phyloP scores from a whole-genome alignment of 2,329 filamentous ascomycete genomes.

The Pseudocercospora musae region DNA sequence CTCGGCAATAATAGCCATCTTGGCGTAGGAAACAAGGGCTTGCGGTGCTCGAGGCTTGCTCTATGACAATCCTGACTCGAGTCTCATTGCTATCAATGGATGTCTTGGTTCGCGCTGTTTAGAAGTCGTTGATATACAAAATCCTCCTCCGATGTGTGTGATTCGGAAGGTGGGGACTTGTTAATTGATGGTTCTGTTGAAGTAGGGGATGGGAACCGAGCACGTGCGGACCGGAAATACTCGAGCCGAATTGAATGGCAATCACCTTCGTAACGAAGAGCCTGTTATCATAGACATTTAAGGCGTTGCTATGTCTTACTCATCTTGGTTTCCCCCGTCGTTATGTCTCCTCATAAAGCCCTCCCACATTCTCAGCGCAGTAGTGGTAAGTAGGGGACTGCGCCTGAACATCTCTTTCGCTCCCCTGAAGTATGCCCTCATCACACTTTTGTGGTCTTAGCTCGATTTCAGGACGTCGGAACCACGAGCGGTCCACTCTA shows the following conservation, averaged over 20 bases:
- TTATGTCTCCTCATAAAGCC: too few species aligned
- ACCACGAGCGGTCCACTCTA: too few species aligned
- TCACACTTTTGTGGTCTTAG: too few species aligned
- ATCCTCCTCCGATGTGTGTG: background rate
- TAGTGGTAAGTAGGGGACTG: too few species aligned
- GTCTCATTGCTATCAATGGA: background rate
- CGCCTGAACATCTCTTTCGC: too few species aligned
- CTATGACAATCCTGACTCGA: background rate
- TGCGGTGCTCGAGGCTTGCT: background rate
- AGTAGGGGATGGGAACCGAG: background rate
- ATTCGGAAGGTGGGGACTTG: background rate
- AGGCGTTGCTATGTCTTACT: too few species aligned
- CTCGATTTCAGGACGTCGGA: too few species aligned
- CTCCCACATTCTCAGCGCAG: too few species aligned
- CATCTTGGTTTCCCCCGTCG: too few species aligned
- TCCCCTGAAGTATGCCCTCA: too few species aligned
- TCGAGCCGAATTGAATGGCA: background rate
- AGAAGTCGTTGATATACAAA: background rate
- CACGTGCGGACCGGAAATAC: background rate
- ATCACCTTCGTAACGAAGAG: background rate
- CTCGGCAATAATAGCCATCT: background rate
- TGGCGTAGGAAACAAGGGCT: background rate
- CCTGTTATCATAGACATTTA: background rate
- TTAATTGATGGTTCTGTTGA: background rate
- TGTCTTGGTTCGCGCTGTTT: background rate